These are phyloP conservation scores for Thalassiosira exigua DNA, from an alignment of 352 stramenopile genomes.

Conservation along the genomic window DNA sequence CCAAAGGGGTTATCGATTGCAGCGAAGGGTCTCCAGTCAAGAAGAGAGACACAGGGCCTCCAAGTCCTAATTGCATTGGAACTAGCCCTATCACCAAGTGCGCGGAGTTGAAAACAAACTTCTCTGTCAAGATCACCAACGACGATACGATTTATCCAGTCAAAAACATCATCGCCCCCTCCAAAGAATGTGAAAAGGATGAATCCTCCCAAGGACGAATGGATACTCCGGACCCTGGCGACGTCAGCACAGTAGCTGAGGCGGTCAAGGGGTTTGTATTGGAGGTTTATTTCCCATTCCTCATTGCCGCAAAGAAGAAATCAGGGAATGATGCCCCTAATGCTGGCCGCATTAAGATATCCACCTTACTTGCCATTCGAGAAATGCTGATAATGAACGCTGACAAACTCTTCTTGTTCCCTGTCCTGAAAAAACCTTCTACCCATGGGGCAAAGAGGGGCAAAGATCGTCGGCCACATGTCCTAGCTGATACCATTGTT, in stretches of 20 bases:
- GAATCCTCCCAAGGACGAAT: not conserved
- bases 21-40: too few relatives aligned
- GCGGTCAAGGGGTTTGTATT: constrained; percentile 24
- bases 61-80: too few relatives aligned
- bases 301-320: constrained; percentile 20
- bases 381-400: constrained; percentile 37
- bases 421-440: constrained; percentile 4
- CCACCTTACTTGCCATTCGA: constrained; percentile 34
- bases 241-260: not conserved
- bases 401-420: constrained; percentile 14
- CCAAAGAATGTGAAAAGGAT: not conserved
- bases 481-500: constrained; percentile 7
- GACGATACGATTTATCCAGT: not conserved
- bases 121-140: constrained; percentile 4
- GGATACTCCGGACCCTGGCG: not conserved
- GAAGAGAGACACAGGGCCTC: too few relatives aligned
- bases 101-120: not conserved
- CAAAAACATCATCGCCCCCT: not conserved
- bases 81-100: too few relatives aligned
- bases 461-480: constrained; percentile 1
- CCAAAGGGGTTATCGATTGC: constrained; percentile 16
- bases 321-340: constrained; percentile 2
- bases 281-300: constrained; percentile 24
- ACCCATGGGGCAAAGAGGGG: not conserved
- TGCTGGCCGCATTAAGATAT: constrained; percentile 20